Conservation (phyloP, 2,329 filamentous ascomycete genomes). For the Dothistroma septosporum region DNA sequence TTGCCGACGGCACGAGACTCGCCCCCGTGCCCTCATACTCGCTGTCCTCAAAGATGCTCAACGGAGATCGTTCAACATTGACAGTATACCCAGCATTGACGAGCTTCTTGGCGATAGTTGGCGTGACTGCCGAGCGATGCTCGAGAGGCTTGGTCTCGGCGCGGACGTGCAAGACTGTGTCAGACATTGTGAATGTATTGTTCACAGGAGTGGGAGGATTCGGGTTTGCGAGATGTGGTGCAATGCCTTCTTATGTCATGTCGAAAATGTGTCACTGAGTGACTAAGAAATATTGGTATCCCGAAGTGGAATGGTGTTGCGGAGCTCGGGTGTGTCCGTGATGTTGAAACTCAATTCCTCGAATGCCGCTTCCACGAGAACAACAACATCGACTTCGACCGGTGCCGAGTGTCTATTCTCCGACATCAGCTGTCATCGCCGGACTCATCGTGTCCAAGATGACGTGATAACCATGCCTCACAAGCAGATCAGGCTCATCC, state of each 20-base stretch:
- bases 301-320: neutral
- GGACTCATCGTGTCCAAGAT: too few relatives aligned
- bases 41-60: slow-evolving; percentile 39
- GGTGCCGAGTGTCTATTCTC: too few relatives aligned
- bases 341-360: neutral
- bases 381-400: too few relatives aligned
- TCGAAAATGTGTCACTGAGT: neutral
- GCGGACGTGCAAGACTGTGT: slow-evolving; percentile 31
- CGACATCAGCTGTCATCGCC: too few relatives aligned
- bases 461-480: too few relatives aligned
- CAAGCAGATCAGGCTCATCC: too few relatives aligned
- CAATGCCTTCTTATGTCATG: neutral
- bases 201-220: neutral
- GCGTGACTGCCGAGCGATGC: slow-evolving; percentile 38
- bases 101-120: slow-evolving; percentile 39
- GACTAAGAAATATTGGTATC: neutral
- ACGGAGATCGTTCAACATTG: slow-evolving; percentile 38
- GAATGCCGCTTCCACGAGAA: neutral
- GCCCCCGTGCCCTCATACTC: slow-evolving; percentile 42
- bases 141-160: slow-evolving; percentile 39
- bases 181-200: slow-evolving; percentile 20
- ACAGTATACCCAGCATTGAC: slow-evolving; percentile 40
- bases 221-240: neutral
- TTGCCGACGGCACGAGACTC: slow-evolving; percentile 38
- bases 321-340: neutral